These are phyloP conservation scores for Globisporangium perplexum DNA, from an alignment of 352 stramenopile genomes.

Conservation along the genomic window DNA sequence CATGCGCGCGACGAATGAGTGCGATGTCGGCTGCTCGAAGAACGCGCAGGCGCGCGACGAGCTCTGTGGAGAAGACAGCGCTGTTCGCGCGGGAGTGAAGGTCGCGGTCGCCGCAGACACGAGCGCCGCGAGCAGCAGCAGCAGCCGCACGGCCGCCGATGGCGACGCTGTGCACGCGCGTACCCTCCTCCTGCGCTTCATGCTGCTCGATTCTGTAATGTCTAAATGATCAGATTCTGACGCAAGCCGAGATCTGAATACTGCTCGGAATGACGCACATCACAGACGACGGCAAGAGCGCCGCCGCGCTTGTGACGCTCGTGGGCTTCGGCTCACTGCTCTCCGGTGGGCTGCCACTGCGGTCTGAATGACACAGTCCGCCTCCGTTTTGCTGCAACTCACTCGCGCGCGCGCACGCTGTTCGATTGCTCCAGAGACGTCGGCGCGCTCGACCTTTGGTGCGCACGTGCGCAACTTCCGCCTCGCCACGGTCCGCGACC, in stretches of 20 bases:
- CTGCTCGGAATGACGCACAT: too few relatives aligned
- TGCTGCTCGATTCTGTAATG: background rate
- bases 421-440: conserved; percentile 69
- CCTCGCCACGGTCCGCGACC: conserved; percentile 75
- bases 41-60: conserved; percentile 23
- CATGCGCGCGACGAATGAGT: conserved; percentile 40
- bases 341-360: conserved; percentile 30
- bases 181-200: too few relatives aligned
- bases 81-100: background rate
- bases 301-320: conserved; percentile 53
- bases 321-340: conserved; percentile 91
- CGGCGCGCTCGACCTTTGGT: conserved; percentile 84
- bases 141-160: background rate
- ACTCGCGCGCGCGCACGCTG: too few relatives aligned
- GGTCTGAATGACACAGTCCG: background rate
- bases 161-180: too few relatives aligned
- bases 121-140: background rate
- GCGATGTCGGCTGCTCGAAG: conserved; percentile 21
- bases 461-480: conserved; percentile 85
- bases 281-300: too few relatives aligned
- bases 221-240: too few relatives aligned
- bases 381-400: too few relatives aligned
- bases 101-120: background rate
- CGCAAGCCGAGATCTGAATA: too few relatives aligned
- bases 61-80: background rate